Evolutionary conservation across 495 filamentous ascomycete species (phyloP), one percentile per base, ranked within the genome.

Genomic region (Pyrenopolyporus hunteri): DNA sequence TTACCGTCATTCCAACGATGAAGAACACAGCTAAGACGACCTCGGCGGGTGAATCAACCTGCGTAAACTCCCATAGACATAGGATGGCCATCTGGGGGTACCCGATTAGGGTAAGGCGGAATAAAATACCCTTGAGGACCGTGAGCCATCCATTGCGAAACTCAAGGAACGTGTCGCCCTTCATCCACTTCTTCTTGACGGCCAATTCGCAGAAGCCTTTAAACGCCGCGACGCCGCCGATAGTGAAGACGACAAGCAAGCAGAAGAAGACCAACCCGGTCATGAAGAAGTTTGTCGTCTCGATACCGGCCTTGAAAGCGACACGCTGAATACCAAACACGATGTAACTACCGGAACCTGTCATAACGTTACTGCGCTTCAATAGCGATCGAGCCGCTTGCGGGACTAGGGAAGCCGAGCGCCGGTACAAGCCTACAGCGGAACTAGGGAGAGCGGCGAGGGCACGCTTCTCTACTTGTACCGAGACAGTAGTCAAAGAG

Each of bases 21-120:
- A 95, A 97, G 73, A 96, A 90, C 33, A 94, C 82, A 35, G 93
- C 94, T 31, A 98, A 77, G 6, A 95, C 88, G 14, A 97, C 83
- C 68, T 95, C 92, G 25, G 90, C 94, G 1, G 88, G 80, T 0
- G 94, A 98, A 72, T 98, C 93, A 42, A 83, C 79, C 47, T 84
- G 80, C 1, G 92, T 97, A 31, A 97, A 85, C 68, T 98, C 94
- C 94, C 94, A 98, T 56, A 97, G 81, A 71, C 92, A 96, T 19
- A 98, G 83, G 14, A 97, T 86, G 44, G 83, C 81, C 83, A 97
- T 93, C 74, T 96, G 93, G 3, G 94, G 92, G 75, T 91, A 96
- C 45, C 93, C 94, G 59, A 98, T 95, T 40, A 97, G 84, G 10
- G 92, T 86, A 70, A 96, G 74, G 39, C 94, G 87, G 82, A 92